A percentile compares a stretch with the other conserved stretches of the same genome.
phyloP scores from a whole-genome alignment of 2,329 filamentous ascomycete species.

The Teratosphaeria viscida region DNA sequence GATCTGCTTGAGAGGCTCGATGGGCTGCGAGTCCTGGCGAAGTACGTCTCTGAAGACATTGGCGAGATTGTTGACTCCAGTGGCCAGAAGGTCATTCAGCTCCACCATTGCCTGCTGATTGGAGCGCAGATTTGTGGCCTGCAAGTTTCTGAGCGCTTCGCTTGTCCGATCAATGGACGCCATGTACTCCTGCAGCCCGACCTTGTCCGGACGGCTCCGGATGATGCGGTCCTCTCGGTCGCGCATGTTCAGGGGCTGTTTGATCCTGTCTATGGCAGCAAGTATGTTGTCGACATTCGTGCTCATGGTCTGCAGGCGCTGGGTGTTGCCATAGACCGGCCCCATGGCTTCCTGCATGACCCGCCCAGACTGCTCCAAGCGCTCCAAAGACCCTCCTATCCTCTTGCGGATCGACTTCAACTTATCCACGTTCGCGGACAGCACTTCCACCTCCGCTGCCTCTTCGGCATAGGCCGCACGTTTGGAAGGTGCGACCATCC shows the following conservation, averaged over 20 bases:
- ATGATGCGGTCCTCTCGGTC: slow-evolving; percentile 88
- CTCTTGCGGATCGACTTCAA: slow-evolving; percentile 89
- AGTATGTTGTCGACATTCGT: slow-evolving; percentile 82
- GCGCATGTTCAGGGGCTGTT: slow-evolving; percentile 85
- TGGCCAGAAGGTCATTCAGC: slow-evolving; percentile 63
- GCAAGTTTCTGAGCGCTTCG: slow-evolving; percentile 73
- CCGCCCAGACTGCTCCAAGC: slow-evolving; percentile 79
- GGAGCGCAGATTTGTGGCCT: slow-evolving; percentile 78
- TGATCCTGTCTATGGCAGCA: slow-evolving; percentile 74
- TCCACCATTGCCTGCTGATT: slow-evolving; percentile 85
- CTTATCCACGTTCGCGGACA: slow-evolving; percentile 70
- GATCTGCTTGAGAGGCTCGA: slow-evolving; percentile 86
- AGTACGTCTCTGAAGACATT: slow-evolving; percentile 71
- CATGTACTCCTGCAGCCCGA: slow-evolving; percentile 74
- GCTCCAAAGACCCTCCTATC: slow-evolving; percentile 76
- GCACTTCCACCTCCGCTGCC: slow-evolving; percentile 56
- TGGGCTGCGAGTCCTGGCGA: slow-evolving; percentile 63
- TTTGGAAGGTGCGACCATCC: slow-evolving; percentile 43
- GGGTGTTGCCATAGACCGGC: slow-evolving; percentile 85
- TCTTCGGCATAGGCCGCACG: slow-evolving; percentile 54
- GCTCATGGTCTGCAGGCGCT: slow-evolving; percentile 75
- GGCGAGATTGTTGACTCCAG: slow-evolving; percentile 74
- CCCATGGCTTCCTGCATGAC: slow-evolving; percentile 86
- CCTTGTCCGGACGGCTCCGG: slow-evolving; percentile 62
- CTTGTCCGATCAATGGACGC: slow-evolving; percentile 81